Evolutionary conservation across 2,329 filamentous ascomycete genomes (phyloP).

Genomic region (Penicillium sp.): DNA sequence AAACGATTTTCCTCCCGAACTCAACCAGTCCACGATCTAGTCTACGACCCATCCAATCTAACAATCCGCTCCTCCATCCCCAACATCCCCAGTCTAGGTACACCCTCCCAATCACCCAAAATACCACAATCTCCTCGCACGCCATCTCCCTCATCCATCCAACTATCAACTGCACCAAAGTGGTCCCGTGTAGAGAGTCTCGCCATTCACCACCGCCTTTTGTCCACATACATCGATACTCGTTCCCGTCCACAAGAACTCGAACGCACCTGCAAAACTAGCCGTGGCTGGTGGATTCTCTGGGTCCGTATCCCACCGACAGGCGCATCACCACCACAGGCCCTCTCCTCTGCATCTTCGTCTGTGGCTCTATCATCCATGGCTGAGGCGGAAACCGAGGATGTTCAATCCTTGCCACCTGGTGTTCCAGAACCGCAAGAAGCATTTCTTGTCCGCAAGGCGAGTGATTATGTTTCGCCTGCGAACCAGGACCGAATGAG

Average conservation of each 20-base stretch:
- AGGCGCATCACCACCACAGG: neutral
- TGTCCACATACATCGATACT: slow-evolving; percentile 57
- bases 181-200: slow-evolving; percentile 62
- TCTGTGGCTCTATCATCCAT: slow-evolving; percentile 14
- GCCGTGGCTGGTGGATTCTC: slow-evolving; percentile 66
- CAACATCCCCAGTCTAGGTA: slow-evolving; percentile 59
- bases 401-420: neutral
- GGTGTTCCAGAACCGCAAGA: slow-evolving; percentile 28
- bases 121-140: slow-evolving; percentile 40
- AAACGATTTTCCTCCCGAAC: slow-evolving; percentile 31
- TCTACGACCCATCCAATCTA: slow-evolving; percentile 59
- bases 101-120: slow-evolving; percentile 22
- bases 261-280: slow-evolving; percentile 63
- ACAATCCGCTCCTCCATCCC: slow-evolving; percentile 63
- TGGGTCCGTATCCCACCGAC: slow-evolving; percentile 56
- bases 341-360: slow-evolving; percentile 13
- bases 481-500: slow-evolving; percentile 33
- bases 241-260: slow-evolving; percentile 49
- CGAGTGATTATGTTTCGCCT: slow-evolving; percentile 41
- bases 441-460: slow-evolving; percentile 48
- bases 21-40: slow-evolving; percentile 58
- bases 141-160: slow-evolving; percentile 59
- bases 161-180: slow-evolving; percentile 30
- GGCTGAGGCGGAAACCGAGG: slow-evolving; percentile 2
- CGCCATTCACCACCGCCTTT: slow-evolving; percentile 61